Base-by-base conservation (phyloP, 441 rosid species). In the Biscutella laevigata region DNA sequence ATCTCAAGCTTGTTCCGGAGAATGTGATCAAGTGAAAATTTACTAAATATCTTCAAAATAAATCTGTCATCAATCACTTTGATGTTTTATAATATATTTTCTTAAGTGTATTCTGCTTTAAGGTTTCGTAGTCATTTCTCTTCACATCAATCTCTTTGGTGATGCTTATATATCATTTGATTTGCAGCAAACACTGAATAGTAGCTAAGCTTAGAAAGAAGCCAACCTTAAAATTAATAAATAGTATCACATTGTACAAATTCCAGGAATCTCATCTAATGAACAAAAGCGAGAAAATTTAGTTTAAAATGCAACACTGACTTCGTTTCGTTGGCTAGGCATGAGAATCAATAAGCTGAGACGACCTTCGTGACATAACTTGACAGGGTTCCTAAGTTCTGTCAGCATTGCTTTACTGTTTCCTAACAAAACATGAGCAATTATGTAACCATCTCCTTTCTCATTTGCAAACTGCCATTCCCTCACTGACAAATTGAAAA, bases 401-500 rank as follows among this genome's bases (percentile, higher is more conserved):
- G 82, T 69, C 28, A 92, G 69, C 68, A 61, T 77, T 11, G 95
- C 88, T 21, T 67, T 64, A 22, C 60, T 67, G 53, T 86, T 78
- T 4, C 80, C 75, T 24, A 68, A 60, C 32, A 83, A 72, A 45
- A 87, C 92, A 59, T 86, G 94, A 6, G 77, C 87, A 47, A 92
- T 70, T 51, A 76, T 80, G 76, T 66, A 92, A 53, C 61, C 44
- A 10, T 80, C 88, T 14, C 94, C 88, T 56, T 60, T 82, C 48
- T 82, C 89, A 49, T 57, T 58, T 34, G 95, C 96, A 56, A 82
- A 85, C 49, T 83, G 83, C 94, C 95, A 92, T 67, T 92, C 96
- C 53, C 91, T 83, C 32, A 64, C 67, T 40, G 98, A 47, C 61
- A 92, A 77, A 20, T 59, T 61, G 77, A 88, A 92, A 89, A 84